These are phyloP conservation scores for Xerocomellus amylosporus DNA, from an alignment of 768 basidiomycete genomes.

Conservation along the genomic window DNA sequence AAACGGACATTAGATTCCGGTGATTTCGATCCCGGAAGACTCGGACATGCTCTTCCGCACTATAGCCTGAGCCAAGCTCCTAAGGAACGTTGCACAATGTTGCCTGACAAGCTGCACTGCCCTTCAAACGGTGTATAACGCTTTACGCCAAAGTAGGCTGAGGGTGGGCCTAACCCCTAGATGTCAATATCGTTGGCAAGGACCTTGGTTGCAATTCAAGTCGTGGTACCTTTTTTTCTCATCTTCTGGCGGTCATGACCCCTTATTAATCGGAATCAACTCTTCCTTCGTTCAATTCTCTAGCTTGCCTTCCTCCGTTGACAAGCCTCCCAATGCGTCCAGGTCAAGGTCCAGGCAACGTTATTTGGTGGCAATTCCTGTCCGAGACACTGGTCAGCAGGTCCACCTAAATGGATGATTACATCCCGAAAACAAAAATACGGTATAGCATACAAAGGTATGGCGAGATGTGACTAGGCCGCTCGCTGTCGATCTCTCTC, in stretches of 20 bases:
- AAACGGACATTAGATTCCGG: background rate
- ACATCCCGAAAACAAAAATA: background rate
- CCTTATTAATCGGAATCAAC: background rate
- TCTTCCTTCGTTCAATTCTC: background rate
- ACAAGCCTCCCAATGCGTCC: background rate
- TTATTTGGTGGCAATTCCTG: background rate
- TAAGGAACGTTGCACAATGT: background rate
- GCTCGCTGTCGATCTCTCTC: slow-evolving; percentile 36
- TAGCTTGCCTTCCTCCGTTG: background rate
- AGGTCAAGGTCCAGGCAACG: background rate
- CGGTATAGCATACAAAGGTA: slow-evolving; percentile 10
- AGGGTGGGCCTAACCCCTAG: background rate
- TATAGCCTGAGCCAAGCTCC: no score
- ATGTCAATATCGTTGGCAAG: background rate
- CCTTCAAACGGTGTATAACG: background rate
- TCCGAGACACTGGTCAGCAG: background rate
- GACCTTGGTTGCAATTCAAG: background rate
- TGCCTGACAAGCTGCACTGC: background rate
- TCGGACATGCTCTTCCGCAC: background rate
- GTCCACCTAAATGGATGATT: no score
- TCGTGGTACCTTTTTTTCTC: background rate
- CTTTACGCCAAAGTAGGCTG: no score
- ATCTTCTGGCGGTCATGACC: background rate
- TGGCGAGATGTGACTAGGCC: slow-evolving; percentile 2
- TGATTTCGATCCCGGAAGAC: background rate